Evolutionary conservation across 495 filamentous ascomycete species (phyloP), one percentile per base, ranked within the genome.

Genomic region (Neurospora sp.): DNA sequence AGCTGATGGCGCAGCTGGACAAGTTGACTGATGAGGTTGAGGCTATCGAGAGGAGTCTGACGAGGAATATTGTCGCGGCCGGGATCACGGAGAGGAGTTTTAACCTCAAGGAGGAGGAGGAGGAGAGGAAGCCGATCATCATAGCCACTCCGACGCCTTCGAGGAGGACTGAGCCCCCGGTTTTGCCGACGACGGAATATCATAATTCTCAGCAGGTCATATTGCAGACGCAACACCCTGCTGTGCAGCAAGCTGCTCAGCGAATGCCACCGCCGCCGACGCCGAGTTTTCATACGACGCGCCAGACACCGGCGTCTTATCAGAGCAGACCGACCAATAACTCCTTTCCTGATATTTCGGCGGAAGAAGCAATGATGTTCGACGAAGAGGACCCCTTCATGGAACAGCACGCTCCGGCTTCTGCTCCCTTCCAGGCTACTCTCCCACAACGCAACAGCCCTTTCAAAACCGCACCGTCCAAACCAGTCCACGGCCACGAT

Each of bases 281-380:
- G 8, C 72, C 23, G 10, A 66, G 23, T 14, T 66, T 66, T 37
- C 54, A 66, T 9, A 66, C 54, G 5, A 7, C 6, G 60, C 72
- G 42, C 73, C 39, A 41, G 16, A 69, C 44, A 18, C 40, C 4
- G 69, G 74, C 5, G 14, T 44, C 35, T 2, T 60, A 69, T 69
- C 71, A 69, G 4, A 31, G 11, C 31, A 16, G 27, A 6, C 41
- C 12, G 2, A 14, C 39, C 7, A 40, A 73, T 40, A 69, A 72
- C 35, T 54, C 42, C 5, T 72, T 78, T 31, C 74, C 49, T 27
- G 39, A 77, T 5, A 79, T 83, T 11, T 73, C 80, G 5, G 76
- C 82, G 18, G 84, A 85, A 31, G 79, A 84, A 20, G 77, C 76
- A 49, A 71, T 79, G 40, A 84, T 88, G 54, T 84, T 85, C 16